phyloP scores from a whole-genome alignment of 106 monocot species.

The Dactylorhiza incarnata region DNA sequence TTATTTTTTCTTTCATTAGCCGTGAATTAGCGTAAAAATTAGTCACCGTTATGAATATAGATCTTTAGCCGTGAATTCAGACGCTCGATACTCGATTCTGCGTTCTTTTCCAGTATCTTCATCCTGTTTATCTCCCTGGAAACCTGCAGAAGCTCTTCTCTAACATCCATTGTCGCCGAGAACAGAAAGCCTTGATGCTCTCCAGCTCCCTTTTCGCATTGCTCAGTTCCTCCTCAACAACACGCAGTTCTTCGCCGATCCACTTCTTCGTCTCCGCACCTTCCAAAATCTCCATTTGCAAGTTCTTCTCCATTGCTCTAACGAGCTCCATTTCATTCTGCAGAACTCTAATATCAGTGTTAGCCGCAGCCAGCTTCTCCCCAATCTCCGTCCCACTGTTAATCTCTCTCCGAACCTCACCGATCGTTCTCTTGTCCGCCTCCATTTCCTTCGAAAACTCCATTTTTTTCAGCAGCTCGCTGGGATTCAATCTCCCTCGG shows the following conservation, averaged over 20 bases:
- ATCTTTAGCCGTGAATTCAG: slow-evolving; percentile 62
- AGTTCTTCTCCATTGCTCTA: slow-evolving; percentile 41
- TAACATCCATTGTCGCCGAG: slow-evolving; percentile 71
- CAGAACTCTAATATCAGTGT: slow-evolving; percentile 40
- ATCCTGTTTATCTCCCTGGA: slow-evolving; percentile 26
- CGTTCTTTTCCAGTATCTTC: slow-evolving; percentile 43
- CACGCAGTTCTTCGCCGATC: neutral
- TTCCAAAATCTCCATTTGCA: neutral
- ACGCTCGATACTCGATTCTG: slow-evolving; percentile 37
- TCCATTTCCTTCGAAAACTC: slow-evolving; percentile 31
- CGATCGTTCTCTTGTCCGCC: slow-evolving; percentile 24
- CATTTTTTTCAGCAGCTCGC: slow-evolving; percentile 22
- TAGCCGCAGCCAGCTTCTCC: slow-evolving; percentile 38
- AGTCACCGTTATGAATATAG: too few species aligned
- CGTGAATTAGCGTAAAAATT: too few species aligned
- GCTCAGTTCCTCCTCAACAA: slow-evolving; percentile 27
- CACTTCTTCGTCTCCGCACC: slow-evolving; percentile 1
- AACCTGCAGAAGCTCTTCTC: slow-evolving; percentile 33
- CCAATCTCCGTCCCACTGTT: slow-evolving; percentile 31
- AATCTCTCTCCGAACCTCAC: slow-evolving; percentile 24
- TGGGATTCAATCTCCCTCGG: slow-evolving; percentile 44
- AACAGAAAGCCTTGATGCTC: slow-evolving; percentile 47
- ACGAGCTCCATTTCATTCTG: slow-evolving; percentile 64
- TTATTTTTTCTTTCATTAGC: slow-evolving; percentile 60
- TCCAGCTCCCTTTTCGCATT: slow-evolving; percentile 45